Base-by-base conservation (phyloP, 495 filamentous ascomycete genomes). In the Staphylotrichum longicolle region DNA sequence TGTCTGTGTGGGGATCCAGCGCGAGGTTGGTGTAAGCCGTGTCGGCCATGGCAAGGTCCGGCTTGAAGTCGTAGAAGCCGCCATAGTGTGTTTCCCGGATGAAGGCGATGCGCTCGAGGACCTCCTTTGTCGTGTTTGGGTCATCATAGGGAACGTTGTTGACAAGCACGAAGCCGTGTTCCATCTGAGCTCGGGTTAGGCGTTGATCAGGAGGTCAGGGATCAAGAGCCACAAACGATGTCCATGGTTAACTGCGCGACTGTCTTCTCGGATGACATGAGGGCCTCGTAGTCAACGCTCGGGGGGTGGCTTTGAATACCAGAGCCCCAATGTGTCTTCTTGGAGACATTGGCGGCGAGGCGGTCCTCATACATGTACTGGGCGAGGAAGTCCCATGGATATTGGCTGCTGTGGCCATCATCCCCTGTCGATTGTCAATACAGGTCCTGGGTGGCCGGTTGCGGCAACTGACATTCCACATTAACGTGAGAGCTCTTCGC, bases 41-140 rank as follows among this genome's bases (percentile, higher is more conserved):
- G 69, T 98, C 93, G 70, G 91, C 93, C 68, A 83, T 88, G 30
- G 89, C 84, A 15, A 96, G 82, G 70, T 96, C 90, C 37, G 93
- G 85, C 1, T 88, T 93, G 72, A 98, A 96, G 73, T 96, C 91
- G 81, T 92, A 98, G 76, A 97, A 96, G 33, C 89, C 91, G 63
- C 91, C 93, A 70, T 97, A 98, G 70, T 98, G 93, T 0, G 93
- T 98, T 44, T 84, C 72, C 10, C 90, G 82, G 66, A 97, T 91
- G 63, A 90, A 90, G 8, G 89, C 83, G 55, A 98, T 95, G 33
- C 85, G 83, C 68, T 91, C 83, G 3, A 97, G 78, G 5, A 96
- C 78, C 34, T 73, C 59, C 67, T 91, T 65, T 3, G 93, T 96
- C 5, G 82, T 77, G 66, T 87, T 78, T 0, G 90, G 89, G 15